phyloP scores from a whole-genome alignment of 352 stramenopile genomes.

The Saprolegnia parasitica region DNA sequence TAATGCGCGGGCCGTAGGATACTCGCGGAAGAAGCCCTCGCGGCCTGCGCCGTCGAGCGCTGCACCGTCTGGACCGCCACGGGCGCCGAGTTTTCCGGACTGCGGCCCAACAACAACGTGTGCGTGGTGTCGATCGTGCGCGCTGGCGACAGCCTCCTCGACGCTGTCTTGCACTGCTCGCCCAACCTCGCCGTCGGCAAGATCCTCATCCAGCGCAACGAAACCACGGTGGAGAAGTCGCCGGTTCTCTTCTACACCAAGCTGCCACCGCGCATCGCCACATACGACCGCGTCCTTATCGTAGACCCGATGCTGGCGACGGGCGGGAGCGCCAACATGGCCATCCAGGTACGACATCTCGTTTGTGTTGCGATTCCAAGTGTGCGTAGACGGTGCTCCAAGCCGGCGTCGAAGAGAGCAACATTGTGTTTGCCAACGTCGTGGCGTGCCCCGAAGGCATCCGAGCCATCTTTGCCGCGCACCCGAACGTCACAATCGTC shows the following conservation, averaged over 20 bases:
- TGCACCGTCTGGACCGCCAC: conserved; percentile 65
- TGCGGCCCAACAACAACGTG: conserved; percentile 58
- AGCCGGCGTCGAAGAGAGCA: conserved; percentile 75
- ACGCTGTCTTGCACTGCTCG: conserved; percentile 84
- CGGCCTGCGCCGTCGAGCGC: conserved; percentile 48
- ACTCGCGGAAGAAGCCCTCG: conserved; percentile 67
- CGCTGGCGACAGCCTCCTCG: conserved; percentile 85
- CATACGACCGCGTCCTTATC: conserved; percentile 87
- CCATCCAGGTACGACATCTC: conserved; percentile 79
- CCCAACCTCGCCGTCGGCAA: conserved; percentile 90
- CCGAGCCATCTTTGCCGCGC: conserved; percentile 54
- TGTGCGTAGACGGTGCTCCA: conserved; percentile 65
- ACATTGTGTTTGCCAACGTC: conserved; percentile 95
- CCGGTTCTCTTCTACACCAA: conserved; percentile 94
- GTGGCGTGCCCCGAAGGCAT: conserved; percentile 91
- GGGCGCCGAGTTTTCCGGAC: conserved; percentile 49
- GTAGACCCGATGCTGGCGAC: conserved; percentile 97
- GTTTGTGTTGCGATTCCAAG: conserved; percentile 12
- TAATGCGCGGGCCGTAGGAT: conserved; percentile 35
- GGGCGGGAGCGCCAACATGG: conserved; percentile 81
- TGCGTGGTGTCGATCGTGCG: conserved; percentile 93
- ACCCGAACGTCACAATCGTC: conserved; percentile 79
- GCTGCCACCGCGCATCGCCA: conserved; percentile 78
- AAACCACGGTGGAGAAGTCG: conserved; percentile 80
- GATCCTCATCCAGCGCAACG: conserved; percentile 96